Evolutionary conservation across 83 land plant species (phyloP), one percentile per base, ranked within the genome.

Genomic region (Diphasiastrum complanatum): DNA sequence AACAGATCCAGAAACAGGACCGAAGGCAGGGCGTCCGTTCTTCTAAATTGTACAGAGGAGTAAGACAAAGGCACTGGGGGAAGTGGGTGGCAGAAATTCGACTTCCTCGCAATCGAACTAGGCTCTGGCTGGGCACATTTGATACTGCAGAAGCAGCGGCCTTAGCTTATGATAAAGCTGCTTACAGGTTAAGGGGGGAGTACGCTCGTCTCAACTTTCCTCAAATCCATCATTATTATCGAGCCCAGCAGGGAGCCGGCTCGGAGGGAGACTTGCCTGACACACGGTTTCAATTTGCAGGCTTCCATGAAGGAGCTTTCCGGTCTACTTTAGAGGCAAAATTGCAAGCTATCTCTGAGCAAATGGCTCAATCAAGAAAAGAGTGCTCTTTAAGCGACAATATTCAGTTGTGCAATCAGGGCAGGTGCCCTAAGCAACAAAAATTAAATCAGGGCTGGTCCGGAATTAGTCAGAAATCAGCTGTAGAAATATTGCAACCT

Each of bases 11-110:
- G 43, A 8, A 38, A 14, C 8, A 38, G 43, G 14, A 38, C 12
- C 8, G 14, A 38, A 38, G 8, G 43, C 12, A 38, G 43, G 43
- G 8, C 8, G 43, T 38, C 12, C 43, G 43, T 8, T 14, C 8
- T 8, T 8, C 43, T 8, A 38, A 38, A 38, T 38, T 38, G 14
- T 38, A 38, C 43, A 8, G 43, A 14, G 43, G 43, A 38, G 43
- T 38, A 38, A 38, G 43, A 14, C 43, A 38, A 14, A 8, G 43
- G 43, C 43, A 38, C 14, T 38, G 43, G 43, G 43, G 43, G 12
- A 38, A 38, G 14, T 38, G 43, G 43, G 43, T 38, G 43, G 43
- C 43, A 38, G 43, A 38, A 38, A 38, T 38, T 38, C 43, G 43
- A 14, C 43, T 38, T 38, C 43, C 43, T 14, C 43, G 43, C 43